Base-by-base conservation (phyloP, 2,329 filamentous ascomycete species). In the Drechslera avenae region DNA sequence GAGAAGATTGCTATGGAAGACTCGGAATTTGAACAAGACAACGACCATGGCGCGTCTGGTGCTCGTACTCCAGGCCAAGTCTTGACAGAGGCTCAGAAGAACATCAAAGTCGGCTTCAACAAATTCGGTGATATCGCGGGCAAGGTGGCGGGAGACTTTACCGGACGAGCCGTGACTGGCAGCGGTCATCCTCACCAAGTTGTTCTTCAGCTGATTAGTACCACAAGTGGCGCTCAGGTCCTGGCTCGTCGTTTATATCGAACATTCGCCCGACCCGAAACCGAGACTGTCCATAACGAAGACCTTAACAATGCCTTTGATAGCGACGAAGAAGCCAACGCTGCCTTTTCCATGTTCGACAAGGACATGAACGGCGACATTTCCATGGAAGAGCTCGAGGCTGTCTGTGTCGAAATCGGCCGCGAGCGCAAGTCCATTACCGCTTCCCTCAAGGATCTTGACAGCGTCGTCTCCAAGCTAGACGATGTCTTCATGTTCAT, bases 341-440 rank as follows among this genome's bases (percentile, higher is more conserved):
- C 89, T 2, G 92, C 92, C 0, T 97, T 97, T 66, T 80, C 81
- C 62, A 92, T 97, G 79, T 97, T 97, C 62, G 93, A 97, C 76
- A 95, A 94, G 69, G 93, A 97, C 65, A 85, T 97, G 78, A 97
- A 97, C 58, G 93, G 92, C 3, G 93, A 97, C 66, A 96, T 97
- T 41, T 95, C 90, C 0, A 91, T 96, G 84, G 91, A 96, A 66
- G 93, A 97, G 71, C 83, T 97, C 17, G 92, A 97, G 73, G 86
- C 90, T 17, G 91, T 95, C 18, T 96, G 91, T 74, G 92, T 96
- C 43, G 93, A 97, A 68, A 94, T 97, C 59, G 91, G 93, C 30
- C 85, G 93, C 13, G 93, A 97, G 77, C 89, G 93, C 68, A 97
- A 97, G 73, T 91, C 91, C 6, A 97, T 97, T 62, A 93, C 91